Percentiles rank a stretch among this genome's conserved stretches.
Conservation (phyloP, 164 flowering plant genomes). For the Berberis vulgaris region DNA sequence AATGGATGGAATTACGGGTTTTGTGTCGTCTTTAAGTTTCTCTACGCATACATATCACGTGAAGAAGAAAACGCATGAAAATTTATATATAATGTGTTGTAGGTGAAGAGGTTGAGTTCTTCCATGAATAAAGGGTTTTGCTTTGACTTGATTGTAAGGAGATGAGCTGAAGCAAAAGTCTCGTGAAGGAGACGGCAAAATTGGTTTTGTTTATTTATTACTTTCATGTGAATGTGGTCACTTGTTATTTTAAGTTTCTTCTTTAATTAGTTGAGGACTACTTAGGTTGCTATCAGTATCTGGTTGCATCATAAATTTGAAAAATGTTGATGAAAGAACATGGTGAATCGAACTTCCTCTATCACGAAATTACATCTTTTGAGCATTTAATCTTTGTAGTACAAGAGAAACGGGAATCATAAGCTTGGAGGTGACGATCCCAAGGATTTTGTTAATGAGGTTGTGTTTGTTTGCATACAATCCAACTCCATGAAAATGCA, state of each 20-base stretch:
- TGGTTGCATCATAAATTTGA: neutral
- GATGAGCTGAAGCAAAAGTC: slow-evolving; percentile 12
- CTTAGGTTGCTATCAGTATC: neutral
- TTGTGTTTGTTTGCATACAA: no score
- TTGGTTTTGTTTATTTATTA: neutral
- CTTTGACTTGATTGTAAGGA: slow-evolving; percentile 2
- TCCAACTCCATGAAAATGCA: no score
- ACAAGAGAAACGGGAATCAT: no score
- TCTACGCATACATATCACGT: no score
- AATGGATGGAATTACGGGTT: slow-evolving; percentile 22
- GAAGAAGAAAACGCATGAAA: neutral
- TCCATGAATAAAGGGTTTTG: slow-evolving; percentile 7
- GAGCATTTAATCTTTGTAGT: no score
- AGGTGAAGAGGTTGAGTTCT: neutral
- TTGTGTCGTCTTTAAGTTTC: slow-evolving; percentile 8
- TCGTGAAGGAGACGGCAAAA: slow-evolving; percentile 58
- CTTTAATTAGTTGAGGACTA: neutral
- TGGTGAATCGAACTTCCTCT: no score
- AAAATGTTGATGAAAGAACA: no score
- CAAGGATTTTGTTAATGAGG: no score
- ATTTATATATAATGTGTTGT: neutral
- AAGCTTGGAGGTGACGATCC: no score
- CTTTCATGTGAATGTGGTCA: neutral
- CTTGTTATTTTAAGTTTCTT: neutral
- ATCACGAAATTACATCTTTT: no score